Conservation (phyloP, 192 early-diverging fungal species). For the Jimgerdemannia flammicorona region DNA sequence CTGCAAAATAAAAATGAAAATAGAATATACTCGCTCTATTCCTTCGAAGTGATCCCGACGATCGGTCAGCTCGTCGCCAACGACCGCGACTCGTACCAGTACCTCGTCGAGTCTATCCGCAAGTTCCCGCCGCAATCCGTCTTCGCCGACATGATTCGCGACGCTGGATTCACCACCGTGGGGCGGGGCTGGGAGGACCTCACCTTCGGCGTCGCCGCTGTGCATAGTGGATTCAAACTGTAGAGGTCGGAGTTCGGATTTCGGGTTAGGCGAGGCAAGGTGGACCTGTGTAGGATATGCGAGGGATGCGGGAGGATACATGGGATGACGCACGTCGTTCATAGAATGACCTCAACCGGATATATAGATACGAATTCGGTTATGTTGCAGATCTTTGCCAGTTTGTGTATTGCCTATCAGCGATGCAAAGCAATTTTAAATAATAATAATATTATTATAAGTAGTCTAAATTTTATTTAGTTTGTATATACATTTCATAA, state of each 20-base stretch:
- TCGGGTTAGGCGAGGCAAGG: too few relatives aligned
- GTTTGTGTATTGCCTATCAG: too few relatives aligned
- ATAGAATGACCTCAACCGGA: too few relatives aligned
- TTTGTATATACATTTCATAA: too few relatives aligned
- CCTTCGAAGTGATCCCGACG: constrained; percentile 89
- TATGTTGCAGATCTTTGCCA: too few relatives aligned
- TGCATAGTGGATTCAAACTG: constrained; percentile 94
- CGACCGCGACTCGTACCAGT: constrained; percentile 93
- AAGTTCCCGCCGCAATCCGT: constrained; percentile 86
- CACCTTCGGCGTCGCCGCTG: constrained; percentile 96
- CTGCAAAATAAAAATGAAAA: not conserved
- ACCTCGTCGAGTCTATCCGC: constrained; percentile 95
- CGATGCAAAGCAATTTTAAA: too few relatives aligned
- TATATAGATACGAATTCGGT: too few relatives aligned
- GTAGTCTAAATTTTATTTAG: too few relatives aligned
- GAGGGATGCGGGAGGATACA: too few relatives aligned
- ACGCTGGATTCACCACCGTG: constrained; percentile 86
- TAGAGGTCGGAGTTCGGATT: constrained; percentile 22
- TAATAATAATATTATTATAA: too few relatives aligned
- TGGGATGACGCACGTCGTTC: too few relatives aligned
- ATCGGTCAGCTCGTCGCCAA: constrained; percentile 85
- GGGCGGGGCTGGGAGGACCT: constrained; percentile 90
- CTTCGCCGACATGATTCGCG: constrained; percentile 89
- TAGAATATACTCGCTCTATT: constrained; percentile 87
- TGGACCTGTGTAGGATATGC: too few relatives aligned